phyloP scores from a whole-genome alignment of 768 basidiomycete genomes.

The Leucosporidium scottii region DNA sequence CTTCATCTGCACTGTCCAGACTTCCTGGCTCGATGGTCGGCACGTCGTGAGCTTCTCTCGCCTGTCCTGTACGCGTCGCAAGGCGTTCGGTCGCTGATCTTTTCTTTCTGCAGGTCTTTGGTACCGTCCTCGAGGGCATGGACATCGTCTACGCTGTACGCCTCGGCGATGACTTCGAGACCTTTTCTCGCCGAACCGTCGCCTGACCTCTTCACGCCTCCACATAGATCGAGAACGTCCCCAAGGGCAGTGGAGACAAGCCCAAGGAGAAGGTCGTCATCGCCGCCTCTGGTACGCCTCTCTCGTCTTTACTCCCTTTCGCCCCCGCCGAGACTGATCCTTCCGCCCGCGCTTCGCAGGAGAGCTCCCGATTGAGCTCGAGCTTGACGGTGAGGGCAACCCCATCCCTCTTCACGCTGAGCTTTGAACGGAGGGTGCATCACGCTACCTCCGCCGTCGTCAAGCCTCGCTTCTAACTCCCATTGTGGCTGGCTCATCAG shows the following conservation, averaged over 20 bases:
- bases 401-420: constrained; percentile 92
- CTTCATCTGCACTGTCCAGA: constrained; percentile 30
- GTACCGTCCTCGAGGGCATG: constrained; percentile 86
- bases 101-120: constrained; percentile 57
- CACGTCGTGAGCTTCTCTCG: constrained; percentile 51
- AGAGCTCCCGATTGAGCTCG: constrained; percentile 53
- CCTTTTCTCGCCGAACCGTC: not conserved
- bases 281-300: constrained; percentile 57
- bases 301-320: constrained; percentile 1
- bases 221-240: constrained; percentile 56
- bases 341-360: constrained; percentile 4
- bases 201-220: constrained; percentile 3
- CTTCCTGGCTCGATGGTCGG: constrained; percentile 32
- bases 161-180: constrained; percentile 7
- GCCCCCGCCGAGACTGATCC: not conserved
- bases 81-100: not conserved
- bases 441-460: too few species aligned
- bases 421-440: constrained; percentile 54
- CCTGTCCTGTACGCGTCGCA: too few species aligned
- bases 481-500: not conserved
- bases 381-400: constrained; percentile 53
- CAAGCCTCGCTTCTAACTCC: not conserved
- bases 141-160: constrained; percentile 64
- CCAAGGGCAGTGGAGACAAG: constrained; percentile 63
- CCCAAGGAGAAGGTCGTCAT: constrained; percentile 74